These are phyloP conservation scores for Ilyonectria sp. DNA, from an alignment of 2,329 filamentous ascomycete species.

Conservation along the genomic window DNA sequence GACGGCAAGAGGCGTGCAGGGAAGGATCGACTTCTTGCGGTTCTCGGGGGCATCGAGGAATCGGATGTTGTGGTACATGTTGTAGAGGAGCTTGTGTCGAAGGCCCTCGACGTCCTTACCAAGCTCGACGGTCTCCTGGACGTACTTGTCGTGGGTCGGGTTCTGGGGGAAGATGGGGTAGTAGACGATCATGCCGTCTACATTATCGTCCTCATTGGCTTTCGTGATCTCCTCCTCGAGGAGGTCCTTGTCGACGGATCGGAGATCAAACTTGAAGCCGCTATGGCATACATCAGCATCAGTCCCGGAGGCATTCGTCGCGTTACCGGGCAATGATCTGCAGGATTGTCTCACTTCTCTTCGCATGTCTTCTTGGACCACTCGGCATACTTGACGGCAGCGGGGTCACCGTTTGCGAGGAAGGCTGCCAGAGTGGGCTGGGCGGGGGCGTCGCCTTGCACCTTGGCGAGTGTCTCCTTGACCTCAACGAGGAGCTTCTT, in stretches of 20 bases:
- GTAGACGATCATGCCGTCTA: constrained; percentile 97
- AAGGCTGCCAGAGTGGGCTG: constrained; percentile 90
- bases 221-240: constrained; percentile 91
- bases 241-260: constrained; percentile 85
- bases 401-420: constrained; percentile 91
- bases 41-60: constrained; percentile 87
- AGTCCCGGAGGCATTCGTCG: constrained; percentile 36
- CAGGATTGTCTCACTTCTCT: constrained; percentile 82
- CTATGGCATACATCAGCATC: constrained; percentile 61
- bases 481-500: constrained; percentile 86
- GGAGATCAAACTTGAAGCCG: constrained; percentile 91
- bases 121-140: constrained; percentile 93
- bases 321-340: constrained; percentile 37
- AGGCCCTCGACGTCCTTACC: constrained; percentile 97
- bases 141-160: constrained; percentile 90
- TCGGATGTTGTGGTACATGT: constrained; percentile 99
- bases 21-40: constrained; percentile 90
- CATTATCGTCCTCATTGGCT: constrained; percentile 82
- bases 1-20: constrained; percentile 94
- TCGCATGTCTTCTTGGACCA: constrained; percentile 97
- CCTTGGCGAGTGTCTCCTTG: constrained; percentile 78
- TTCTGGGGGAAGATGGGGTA: constrained; percentile 93
- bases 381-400: constrained; percentile 93
- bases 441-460: constrained; percentile 69
- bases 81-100: constrained; percentile 94